Percentiles rank a stretch among this genome's conserved stretches.
These are phyloP conservation scores for Stemphylium vesicarium DNA, from an alignment of 2,329 filamentous ascomycete species.

Conservation along the genomic window DNA sequence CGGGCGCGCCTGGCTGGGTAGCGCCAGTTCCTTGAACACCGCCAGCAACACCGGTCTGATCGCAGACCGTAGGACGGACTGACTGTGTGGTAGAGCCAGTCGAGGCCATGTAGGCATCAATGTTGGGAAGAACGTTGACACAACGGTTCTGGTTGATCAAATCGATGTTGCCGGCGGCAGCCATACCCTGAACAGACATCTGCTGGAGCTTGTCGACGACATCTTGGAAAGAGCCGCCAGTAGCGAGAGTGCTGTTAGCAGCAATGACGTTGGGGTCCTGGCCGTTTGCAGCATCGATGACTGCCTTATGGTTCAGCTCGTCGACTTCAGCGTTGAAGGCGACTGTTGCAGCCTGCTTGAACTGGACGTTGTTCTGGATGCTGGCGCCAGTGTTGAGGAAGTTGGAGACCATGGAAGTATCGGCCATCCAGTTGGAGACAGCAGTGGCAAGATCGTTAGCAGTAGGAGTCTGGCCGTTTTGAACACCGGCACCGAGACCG, in stretches of 20 bases:
- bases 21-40: constrained; percentile 41
- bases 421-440: constrained; percentile 47
- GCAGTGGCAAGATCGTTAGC: constrained; percentile 42
- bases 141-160: constrained; percentile 49
- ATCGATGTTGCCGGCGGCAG: constrained; percentile 42
- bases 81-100: constrained; percentile 40
- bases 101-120: constrained; percentile 46
- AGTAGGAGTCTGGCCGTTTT: constrained; percentile 35
- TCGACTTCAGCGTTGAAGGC: constrained; percentile 49
- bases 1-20: constrained; percentile 37
- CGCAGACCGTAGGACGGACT: constrained; percentile 40
- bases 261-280: constrained; percentile 37
- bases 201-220: constrained; percentile 48
- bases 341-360: constrained; percentile 47
- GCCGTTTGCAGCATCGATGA: constrained; percentile 41
- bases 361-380: constrained; percentile 44
- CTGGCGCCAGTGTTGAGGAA: constrained; percentile 44
- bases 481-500: constrained; percentile 25
- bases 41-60: constrained; percentile 43
- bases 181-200: constrained; percentile 44
- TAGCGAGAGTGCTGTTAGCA: constrained; percentile 47
- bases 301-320: constrained; percentile 48
- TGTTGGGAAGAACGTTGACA: constrained; percentile 46
- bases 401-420: constrained; percentile 48
- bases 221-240: constrained; percentile 47